phyloP scores from a whole-genome alignment of 2,329 filamentous ascomycete genomes.

The Aspergillus hortae region DNA sequence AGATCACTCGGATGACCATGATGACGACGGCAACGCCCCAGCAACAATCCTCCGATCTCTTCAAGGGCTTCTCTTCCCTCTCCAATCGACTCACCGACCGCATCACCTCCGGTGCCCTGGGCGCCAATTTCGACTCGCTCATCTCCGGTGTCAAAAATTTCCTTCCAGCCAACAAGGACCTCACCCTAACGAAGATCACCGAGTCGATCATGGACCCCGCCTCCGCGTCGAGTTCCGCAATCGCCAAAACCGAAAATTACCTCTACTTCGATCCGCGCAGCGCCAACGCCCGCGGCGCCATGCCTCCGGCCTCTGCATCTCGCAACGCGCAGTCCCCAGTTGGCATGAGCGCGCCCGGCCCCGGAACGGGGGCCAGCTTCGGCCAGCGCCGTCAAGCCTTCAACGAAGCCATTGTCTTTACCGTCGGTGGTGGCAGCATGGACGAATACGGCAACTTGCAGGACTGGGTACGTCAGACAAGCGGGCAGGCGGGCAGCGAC shows the following conservation, averaged over 20 bases:
- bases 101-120: slow-evolving; percentile 84
- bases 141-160: slow-evolving; percentile 98
- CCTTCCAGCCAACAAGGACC: slow-evolving; percentile 89
- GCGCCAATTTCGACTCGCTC: slow-evolving; percentile 85
- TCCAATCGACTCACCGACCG: slow-evolving; percentile 89
- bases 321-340: slow-evolving; percentile 44
- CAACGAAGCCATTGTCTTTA: slow-evolving; percentile 88
- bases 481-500: slow-evolving; percentile 50
- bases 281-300: slow-evolving; percentile 85
- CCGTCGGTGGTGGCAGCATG: slow-evolving; percentile 94
- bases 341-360: slow-evolving; percentile 42
- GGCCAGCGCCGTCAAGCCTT: slow-evolving; percentile 88
- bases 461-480: slow-evolving; percentile 85
- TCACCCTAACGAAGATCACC: slow-evolving; percentile 96
- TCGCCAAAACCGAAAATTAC: slow-evolving; percentile 94
- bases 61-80: slow-evolving; percentile 88
- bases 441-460: slow-evolving; percentile 97
- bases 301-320: slow-evolving; percentile 70
- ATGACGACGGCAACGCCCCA: slow-evolving; percentile 75
- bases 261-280: slow-evolving; percentile 95
- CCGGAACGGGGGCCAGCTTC: slow-evolving; percentile 77
- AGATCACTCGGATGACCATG: slow-evolving; percentile 97
- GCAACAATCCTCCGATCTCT: slow-evolving; percentile 65
- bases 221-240: slow-evolving; percentile 82
- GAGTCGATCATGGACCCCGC: slow-evolving; percentile 97